Base-by-base conservation (phyloP, 2,329 filamentous ascomycete genomes). In the Paramyrothecium roridum region DNA sequence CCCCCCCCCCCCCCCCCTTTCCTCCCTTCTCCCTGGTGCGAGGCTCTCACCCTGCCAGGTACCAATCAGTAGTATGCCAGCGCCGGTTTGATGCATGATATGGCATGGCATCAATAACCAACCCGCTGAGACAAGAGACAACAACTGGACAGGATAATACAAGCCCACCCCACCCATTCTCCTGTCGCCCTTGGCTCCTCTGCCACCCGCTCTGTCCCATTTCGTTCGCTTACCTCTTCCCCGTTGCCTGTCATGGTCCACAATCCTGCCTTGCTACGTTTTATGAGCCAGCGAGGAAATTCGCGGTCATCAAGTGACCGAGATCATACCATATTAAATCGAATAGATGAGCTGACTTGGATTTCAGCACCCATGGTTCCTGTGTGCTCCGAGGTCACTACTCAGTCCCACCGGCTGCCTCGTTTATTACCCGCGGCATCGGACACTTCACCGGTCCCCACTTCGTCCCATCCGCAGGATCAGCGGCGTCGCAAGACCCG, bases 311-410 rank as follows among this genome's bases (percentile, higher is more conserved):
- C 37, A 43, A 43, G 37, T 43, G 37, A 43, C 37, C 37, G 37
- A 43, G 37, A 43, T 43, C 37, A 16, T 43, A 43, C 37, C 37
- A 43, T 43, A 13, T 19, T 43, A 16, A 43, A 57, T 64, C 59
- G 56, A 60, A 51, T 60, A 54, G 55, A 59, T 60, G 54, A 63
- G 61, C 69, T 71, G 58, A 71, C 67, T 40, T 59, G 61, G 55
- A 52, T 59, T 61, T 52, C 60, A 71, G 69, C 56, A 43, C 52
- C 60, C 46, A 58, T 60, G 47, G 52, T 57, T 58, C 53, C 61
- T 49, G 54, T 57, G 26, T 50, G 62, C 37, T 6, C 37, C 13
- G 37, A 55, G 21, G 55, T 55, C 26, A 20, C 33, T 30, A 30
- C 54, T 34, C 59, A 58, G 40, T 34, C 46, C 22, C 50, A 57